Conservation (phyloP, 2,329 filamentous ascomycete species). For the Ophioceras dolichostomum region DNA sequence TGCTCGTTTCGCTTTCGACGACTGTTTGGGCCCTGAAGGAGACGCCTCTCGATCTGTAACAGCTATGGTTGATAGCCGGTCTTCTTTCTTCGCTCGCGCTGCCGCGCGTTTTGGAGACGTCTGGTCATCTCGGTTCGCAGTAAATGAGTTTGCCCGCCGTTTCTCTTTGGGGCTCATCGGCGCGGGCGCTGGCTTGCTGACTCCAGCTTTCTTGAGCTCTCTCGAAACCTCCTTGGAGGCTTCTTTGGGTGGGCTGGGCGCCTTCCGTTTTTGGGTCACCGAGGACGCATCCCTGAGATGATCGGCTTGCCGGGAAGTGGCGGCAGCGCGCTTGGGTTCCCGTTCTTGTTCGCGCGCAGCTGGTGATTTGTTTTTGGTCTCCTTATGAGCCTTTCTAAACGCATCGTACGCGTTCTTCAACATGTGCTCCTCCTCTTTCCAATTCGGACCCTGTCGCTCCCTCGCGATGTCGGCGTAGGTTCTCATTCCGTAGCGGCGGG, state of each 20-base stretch:
- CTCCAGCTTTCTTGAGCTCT: constrained; percentile 29
- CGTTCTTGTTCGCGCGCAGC: constrained; percentile 25
- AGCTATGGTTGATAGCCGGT: constrained; percentile 31
- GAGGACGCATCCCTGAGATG: constrained; percentile 19
- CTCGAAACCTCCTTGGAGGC: constrained; percentile 6
- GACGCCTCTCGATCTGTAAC: constrained; percentile 42
- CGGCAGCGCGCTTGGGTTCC: constrained; percentile 28
- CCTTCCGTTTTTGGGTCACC: constrained; percentile 30
- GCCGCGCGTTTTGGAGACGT: constrained; percentile 36
- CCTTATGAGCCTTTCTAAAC: constrained; percentile 40
- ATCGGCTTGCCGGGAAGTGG: too few species aligned
- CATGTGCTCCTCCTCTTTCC: constrained; percentile 77
- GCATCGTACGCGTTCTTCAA: constrained; percentile 65
- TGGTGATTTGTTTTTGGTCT: constrained; percentile 38
- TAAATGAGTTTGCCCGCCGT: constrained; percentile 28
- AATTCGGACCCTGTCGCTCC: constrained; percentile 71
- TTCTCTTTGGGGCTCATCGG: constrained; percentile 36
- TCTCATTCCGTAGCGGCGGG: constrained; percentile 60
- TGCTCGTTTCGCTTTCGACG: constrained; percentile 34
- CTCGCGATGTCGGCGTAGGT: constrained; percentile 82
- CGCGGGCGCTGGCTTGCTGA: constrained; percentile 20
- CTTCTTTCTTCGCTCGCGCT: constrained; percentile 43
- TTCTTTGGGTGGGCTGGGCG: constrained; percentile 30
- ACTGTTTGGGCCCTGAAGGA: constrained; percentile 32
- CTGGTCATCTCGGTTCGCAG: constrained; percentile 32